Base-by-base conservation (phyloP, 2,329 filamentous ascomycete species). In the Alternaria burnsii region DNA sequence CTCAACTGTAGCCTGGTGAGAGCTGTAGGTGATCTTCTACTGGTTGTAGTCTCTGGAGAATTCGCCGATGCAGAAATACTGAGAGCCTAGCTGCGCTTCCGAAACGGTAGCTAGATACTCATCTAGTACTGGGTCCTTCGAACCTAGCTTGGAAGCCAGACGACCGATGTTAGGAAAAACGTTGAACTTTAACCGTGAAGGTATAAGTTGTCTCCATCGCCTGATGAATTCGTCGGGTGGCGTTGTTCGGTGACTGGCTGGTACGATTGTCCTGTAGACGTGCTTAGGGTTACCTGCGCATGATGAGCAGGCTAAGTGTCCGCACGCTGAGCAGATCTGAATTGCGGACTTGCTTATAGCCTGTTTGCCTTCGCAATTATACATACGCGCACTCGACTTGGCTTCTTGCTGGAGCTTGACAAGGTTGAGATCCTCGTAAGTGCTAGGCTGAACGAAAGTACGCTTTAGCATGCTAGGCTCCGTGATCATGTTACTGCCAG, bases 241-340 rank as follows among this genome's bases (percentile, higher is more conserved):
- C 8, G 71, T 53, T 16, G 71, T 68, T 8, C 84, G 81, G 5
- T 58, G 34, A 22, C 61, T 36, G 51, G 34, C 57, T 7, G 58
- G 18, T 2, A 66, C 34, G 0, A 42, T 59, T 5, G 58, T 46
- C 1, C 38, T 14, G 58, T 85, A 87, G 3, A 71, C 63, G 64
- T 87, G 86, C 8, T 67, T 64, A 0, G 88, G 87, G 41, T 87
- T 87, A 3, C 82, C 82, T 2, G 81, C 83, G 65, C 87, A 89
- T 5, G 73, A 71, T 1, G 75, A 69, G 70, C 87, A 90, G 11
- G 83, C 82, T 3, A 84, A 86, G 65, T 89, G 84, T 0, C 72
- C 76, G 64, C 88, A 90, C 5, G 81, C 71, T 1, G 65, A 68
- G 66, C 88, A 90, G 38, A 74, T 65, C 36, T 83, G 78, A 7